These are phyloP conservation scores for Fusarium graminum DNA, from an alignment of 2,329 filamentous ascomycete species.

Conservation along the genomic window DNA sequence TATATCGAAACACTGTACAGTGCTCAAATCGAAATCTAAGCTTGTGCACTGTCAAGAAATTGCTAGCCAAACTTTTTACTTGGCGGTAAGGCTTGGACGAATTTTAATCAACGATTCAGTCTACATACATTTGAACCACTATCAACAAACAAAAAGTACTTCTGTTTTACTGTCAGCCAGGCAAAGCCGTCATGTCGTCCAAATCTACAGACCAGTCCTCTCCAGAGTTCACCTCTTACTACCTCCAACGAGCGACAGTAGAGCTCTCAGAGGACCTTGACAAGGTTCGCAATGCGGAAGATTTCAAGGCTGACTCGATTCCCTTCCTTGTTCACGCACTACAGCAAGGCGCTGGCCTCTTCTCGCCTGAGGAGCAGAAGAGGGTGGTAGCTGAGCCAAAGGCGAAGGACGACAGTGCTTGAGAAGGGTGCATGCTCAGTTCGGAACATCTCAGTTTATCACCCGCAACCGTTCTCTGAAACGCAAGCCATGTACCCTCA, in stretches of 20 bases:
- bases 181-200: constrained; percentile 30
- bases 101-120: constrained; percentile 7
- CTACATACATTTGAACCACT: background rate
- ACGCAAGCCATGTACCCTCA: background rate
- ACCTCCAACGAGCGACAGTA: constrained; percentile 75
- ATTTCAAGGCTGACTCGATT: constrained; percentile 76
- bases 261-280: constrained; percentile 82
- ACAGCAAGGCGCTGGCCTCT: constrained; percentile 75
- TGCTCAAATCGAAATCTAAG: background rate
- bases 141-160: background rate
- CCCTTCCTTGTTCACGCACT: constrained; percentile 75
- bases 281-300: constrained; percentile 74
- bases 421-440: constrained; percentile 1
- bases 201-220: constrained; percentile 35
- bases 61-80: constrained; percentile 13
- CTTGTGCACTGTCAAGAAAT: constrained; percentile 7
- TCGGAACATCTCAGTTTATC: background rate
- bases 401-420: constrained; percentile 33
- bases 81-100: background rate
- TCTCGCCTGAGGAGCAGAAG: constrained; percentile 60
- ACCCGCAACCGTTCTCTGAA: background rate
- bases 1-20: constrained; percentile 7
- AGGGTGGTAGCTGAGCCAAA: constrained; percentile 42
- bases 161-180: background rate
- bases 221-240: constrained; percentile 71